Percentiles rank a stretch among this genome's conserved stretches.
These are phyloP conservation scores for Quercus phellos DNA, from an alignment of 331 rosid genomes.

Conservation along the genomic window DNA sequence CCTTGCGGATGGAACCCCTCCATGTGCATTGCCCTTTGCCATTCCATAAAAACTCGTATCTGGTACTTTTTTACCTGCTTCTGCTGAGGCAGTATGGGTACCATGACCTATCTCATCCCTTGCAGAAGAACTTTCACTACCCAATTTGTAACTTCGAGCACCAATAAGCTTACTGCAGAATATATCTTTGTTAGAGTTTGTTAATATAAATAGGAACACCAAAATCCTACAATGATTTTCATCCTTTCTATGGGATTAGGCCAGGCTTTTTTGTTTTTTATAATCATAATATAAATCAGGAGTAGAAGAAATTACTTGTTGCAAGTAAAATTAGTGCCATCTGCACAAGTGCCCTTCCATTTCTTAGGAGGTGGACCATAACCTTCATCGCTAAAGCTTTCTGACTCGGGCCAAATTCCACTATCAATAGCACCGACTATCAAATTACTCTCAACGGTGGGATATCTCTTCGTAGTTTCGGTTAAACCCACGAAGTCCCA, in stretches of 20 bases:
- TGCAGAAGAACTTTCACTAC: background rate
- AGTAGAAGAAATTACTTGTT: constrained; percentile 12
- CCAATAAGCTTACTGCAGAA: constrained; percentile 25
- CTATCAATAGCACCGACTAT: constrained; percentile 39
- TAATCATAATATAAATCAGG: background rate
- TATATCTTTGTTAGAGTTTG: background rate
- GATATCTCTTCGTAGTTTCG: background rate
- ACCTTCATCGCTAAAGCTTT: constrained; percentile 40
- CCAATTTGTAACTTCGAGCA: constrained; percentile 23
- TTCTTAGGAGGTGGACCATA: constrained; percentile 39
- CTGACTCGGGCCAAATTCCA: constrained; percentile 46
- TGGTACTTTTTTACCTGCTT: constrained; percentile 29
- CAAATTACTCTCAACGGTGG: constrained; percentile 18
- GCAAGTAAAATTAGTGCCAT: constrained; percentile 35
- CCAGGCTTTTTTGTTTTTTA: no score
- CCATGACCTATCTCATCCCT: constrained; percentile 36
- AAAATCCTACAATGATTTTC: no score
- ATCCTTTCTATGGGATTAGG: no score
- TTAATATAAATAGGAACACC: background rate
- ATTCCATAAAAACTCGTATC: constrained; percentile 30
- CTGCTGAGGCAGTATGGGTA: constrained; percentile 40
- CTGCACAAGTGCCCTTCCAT: constrained; percentile 42
- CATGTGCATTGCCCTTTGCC: constrained; percentile 46
- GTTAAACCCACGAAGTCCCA: constrained; percentile 46
- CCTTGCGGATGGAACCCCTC: constrained; percentile 44